Conservation (phyloP, 768 basidiomycete species). For the Trametes elegans region DNA sequence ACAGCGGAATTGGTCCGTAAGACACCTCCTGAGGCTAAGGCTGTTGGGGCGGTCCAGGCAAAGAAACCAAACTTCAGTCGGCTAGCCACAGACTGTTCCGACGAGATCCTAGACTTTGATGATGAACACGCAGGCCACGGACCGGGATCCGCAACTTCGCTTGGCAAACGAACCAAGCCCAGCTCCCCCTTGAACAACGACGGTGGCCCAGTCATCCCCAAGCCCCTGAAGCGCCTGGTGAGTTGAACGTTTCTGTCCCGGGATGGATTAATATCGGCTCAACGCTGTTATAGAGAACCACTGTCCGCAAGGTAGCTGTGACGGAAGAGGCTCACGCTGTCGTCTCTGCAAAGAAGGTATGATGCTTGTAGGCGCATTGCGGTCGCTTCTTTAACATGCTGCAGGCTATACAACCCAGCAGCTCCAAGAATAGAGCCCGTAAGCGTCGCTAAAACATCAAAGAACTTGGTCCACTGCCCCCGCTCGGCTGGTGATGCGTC, state of each 20-base stretch:
- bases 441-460: conserved; percentile 16
- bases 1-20: neutral
- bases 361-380: neutral
- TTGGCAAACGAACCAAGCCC: conserved; percentile 17
- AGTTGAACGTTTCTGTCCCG: neutral
- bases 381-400: neutral
- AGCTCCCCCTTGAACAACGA: neutral
- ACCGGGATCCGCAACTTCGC: neutral
- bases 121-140: conserved; percentile 4
- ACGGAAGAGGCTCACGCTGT: neutral
- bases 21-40: neutral
- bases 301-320: conserved; percentile 10
- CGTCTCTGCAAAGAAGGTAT: conserved; percentile 3
- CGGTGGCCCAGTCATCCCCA: neutral
- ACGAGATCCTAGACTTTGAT: conserved; percentile 28
- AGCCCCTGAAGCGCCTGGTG: conserved; percentile 20
- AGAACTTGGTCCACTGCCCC: neutral
- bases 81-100: conserved; percentile 26
- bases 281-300: conserved; percentile 1
- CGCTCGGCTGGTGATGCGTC: neutral
- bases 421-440: conserved; percentile 17
- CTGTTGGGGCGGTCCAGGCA: neutral
- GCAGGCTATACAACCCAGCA: conserved; percentile 7
- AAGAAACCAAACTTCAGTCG: conserved; percentile 23
- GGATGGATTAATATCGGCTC: neutral